Conservation (phyloP, 1,284 basidiomycete species). For the Fomitopsis pinicola region DNA sequence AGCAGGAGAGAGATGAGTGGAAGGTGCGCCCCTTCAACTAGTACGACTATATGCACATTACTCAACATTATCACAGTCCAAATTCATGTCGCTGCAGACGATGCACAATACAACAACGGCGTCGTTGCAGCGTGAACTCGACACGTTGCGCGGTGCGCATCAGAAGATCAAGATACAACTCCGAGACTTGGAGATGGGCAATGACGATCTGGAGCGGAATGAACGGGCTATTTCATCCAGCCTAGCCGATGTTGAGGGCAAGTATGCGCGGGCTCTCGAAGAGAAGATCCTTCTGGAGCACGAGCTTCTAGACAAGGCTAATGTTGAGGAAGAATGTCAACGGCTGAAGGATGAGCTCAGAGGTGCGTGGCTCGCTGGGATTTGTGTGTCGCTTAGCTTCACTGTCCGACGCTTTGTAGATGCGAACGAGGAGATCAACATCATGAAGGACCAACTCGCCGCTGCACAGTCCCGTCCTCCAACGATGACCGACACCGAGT, state of each 20-base stretch:
- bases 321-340: constrained; percentile 89
- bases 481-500: constrained; percentile 18
- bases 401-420: constrained; percentile 41
- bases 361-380: constrained; percentile 50
- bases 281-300: constrained; percentile 97
- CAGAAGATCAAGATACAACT: constrained; percentile 79
- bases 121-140: constrained; percentile 86
- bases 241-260: constrained; percentile 86
- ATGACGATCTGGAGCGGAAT: constrained; percentile 91
- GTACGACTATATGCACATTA: constrained; percentile 4
- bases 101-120: constrained; percentile 85
- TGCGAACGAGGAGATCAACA: constrained; percentile 80
- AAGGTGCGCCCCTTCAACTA: constrained; percentile 54
- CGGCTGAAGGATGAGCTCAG: constrained; percentile 90
- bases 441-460: constrained; percentile 73
- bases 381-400: background rate
- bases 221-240: constrained; percentile 91
- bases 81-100: constrained; percentile 87
- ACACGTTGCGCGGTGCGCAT: constrained; percentile 75
- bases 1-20: constrained; percentile 87
- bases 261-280: constrained; percentile 89
- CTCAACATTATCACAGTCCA: constrained; percentile 46
- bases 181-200: constrained; percentile 91
- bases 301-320: constrained; percentile 90
- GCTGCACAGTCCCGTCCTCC: constrained; percentile 32